Evolutionary conservation across 306 rosid species (phyloP).

Genomic region (Albizia julibrissin): DNA sequence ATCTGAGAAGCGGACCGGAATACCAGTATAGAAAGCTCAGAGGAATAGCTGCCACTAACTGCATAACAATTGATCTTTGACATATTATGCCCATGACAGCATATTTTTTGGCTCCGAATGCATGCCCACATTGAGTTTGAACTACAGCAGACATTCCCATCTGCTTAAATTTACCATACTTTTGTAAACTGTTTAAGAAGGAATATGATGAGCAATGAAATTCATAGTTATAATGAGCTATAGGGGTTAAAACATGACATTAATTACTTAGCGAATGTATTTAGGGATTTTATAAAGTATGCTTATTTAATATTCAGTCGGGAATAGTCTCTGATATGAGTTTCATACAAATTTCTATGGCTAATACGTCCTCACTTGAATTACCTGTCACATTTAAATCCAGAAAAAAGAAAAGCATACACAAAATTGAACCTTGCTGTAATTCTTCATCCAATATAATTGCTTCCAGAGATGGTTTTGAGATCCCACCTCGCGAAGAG

Average conservation of each 20-base stretch:
- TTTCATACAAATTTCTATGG: neutral
- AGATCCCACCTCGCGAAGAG: neutral
- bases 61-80: slow-evolving; percentile 68
- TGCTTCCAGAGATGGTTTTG: neutral
- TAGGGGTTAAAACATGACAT: neutral
- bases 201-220: neutral
- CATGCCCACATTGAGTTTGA: slow-evolving; percentile 81
- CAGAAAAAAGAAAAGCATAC: neutral
- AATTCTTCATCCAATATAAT: neutral
- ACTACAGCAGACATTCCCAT: slow-evolving; percentile 84
- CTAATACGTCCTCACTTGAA: neutral
- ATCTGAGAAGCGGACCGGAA: slow-evolving; percentile 52
- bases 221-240: neutral
- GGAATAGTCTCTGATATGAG: neutral
- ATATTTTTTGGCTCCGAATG: slow-evolving; percentile 64
- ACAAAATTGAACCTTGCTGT: neutral
- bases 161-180: slow-evolving; percentile 31
- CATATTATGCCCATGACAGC: slow-evolving; percentile 63
- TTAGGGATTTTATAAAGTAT: too few relatives aligned
- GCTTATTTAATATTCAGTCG: too few relatives aligned
- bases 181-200: neutral
- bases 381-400: neutral
- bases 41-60: slow-evolving; percentile 62
- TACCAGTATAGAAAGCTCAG: slow-evolving; percentile 67
- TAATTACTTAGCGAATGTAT: neutral